Conservation (phyloP, 2,329 filamentous ascomycete genomes). For the Fusarium nanum region DNA sequence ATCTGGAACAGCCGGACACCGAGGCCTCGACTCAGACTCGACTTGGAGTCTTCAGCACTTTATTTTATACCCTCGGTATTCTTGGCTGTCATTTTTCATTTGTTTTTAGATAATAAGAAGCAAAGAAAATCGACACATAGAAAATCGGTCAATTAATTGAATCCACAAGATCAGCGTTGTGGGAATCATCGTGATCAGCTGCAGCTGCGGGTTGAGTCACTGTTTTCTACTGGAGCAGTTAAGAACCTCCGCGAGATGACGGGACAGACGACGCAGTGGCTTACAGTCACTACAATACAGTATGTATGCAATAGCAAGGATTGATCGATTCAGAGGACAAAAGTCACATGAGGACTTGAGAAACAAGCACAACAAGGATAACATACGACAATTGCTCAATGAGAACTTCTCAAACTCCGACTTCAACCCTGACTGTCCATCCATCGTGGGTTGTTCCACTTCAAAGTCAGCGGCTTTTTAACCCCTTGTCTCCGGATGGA, state of each 20-base stretch:
- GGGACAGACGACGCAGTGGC: neutral
- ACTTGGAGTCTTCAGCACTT: conserved; percentile 6
- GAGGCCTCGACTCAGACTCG: neutral
- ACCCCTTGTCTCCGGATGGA: conserved; percentile 27
- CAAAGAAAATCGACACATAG: neutral
- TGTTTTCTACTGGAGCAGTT: conserved; percentile 28
- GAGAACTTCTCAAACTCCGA: conserved; percentile 7
- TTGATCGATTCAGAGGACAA: conserved; percentile 1
- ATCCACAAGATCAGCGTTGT: conserved; percentile 18
- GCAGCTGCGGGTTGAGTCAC: conserved; percentile 6
- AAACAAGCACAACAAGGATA: conserved; percentile 1
- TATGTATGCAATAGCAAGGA: neutral
- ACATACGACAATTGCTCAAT: no score
- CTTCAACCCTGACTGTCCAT: neutral
- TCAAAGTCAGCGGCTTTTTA: conserved; percentile 20
- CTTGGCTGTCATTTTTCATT: neutral
- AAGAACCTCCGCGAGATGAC: conserved; percentile 25
- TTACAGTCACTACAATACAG: neutral
- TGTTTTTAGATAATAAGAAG: neutral
- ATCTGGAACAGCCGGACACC: conserved; percentile 7
- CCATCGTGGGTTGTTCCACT: conserved; percentile 12
- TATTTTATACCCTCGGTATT: neutral
- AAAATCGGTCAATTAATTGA: neutral
- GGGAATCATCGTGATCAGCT: conserved; percentile 26
- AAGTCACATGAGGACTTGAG: conserved; percentile 20